Evolutionary conservation across 1,284 basidiomycete species (phyloP).

Genomic region (Xerocomus amazonicus): DNA sequence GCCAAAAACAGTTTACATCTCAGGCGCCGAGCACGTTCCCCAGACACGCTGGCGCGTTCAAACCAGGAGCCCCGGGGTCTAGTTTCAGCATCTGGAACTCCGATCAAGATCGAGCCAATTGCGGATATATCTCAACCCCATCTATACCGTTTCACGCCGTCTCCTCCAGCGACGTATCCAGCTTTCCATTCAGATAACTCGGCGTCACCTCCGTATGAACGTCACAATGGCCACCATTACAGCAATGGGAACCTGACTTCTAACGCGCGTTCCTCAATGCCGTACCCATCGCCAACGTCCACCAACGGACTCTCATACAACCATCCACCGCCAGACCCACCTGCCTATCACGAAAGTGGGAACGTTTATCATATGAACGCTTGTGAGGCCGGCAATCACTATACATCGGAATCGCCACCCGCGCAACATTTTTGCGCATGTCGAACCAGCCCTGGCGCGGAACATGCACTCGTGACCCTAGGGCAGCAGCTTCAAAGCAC

Average conservation of each 20-base stretch:
- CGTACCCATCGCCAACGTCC: slow-evolving; percentile 34
- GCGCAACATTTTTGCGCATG: slow-evolving; percentile 54
- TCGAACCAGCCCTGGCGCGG: slow-evolving; percentile 57
- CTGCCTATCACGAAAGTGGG: slow-evolving; percentile 43
- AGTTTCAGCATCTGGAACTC: slow-evolving; percentile 45
- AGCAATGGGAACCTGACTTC: slow-evolving; percentile 31
- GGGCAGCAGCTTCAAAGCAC: slow-evolving; percentile 62
- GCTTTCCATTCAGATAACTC: slow-evolving; percentile 34
- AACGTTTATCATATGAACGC: slow-evolving; percentile 42
- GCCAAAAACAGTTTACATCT: slow-evolving; percentile 52
- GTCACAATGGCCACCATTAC: slow-evolving; percentile 35
- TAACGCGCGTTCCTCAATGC: slow-evolving; percentile 30
- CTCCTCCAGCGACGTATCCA: slow-evolving; percentile 44
- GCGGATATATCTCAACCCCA: slow-evolving; percentile 43
- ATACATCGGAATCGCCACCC: slow-evolving; percentile 36
- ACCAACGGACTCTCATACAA: slow-evolving; percentile 35
- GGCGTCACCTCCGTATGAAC: slow-evolving; percentile 34
- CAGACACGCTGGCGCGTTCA: slow-evolving; percentile 36
- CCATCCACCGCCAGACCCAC: slow-evolving; percentile 35
- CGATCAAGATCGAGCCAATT: slow-evolving; percentile 57
- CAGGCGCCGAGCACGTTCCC: slow-evolving; percentile 40
- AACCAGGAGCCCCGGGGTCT: slow-evolving; percentile 34
- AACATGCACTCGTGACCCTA: slow-evolving; percentile 54
- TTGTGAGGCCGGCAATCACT: slow-evolving; percentile 46
- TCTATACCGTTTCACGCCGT: slow-evolving; percentile 61